Percentiles rank a stretch among this genome's conserved stretches.
Conservation (phyloP, 2,329 filamentous ascomycete species). For the Xylariaceae sp. region DNA sequence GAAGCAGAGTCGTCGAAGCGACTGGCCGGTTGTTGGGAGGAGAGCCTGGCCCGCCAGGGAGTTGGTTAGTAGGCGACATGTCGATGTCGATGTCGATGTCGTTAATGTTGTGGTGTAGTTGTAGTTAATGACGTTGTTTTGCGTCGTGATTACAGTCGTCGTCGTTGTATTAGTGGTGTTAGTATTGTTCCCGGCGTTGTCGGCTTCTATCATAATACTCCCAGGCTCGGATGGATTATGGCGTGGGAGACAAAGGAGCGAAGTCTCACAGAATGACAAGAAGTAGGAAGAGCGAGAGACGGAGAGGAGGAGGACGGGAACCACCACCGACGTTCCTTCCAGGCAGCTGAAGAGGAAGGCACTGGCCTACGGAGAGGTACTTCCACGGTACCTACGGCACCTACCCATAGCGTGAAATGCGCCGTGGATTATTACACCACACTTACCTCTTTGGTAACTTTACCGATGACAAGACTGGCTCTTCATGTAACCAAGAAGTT, state of each 20-base stretch:
- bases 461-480: too few species aligned
- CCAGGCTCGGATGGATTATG: neutral
- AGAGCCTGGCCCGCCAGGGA: constrained; percentile 25
- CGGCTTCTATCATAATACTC: neutral
- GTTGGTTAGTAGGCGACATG: constrained; percentile 17
- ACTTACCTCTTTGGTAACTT: too few species aligned
- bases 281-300: neutral
- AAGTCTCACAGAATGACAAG: neutral
- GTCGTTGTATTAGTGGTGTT: neutral
- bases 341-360: neutral
- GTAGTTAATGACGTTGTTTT: neutral
- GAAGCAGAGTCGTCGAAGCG: constrained; percentile 16
- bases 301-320: neutral
- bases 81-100: neutral
- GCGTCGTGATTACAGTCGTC: neutral
- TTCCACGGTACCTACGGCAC: neutral
- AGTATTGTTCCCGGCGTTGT: neutral
- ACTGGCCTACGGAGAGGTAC: neutral
- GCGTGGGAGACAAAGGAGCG: neutral
- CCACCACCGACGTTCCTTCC: too few species aligned
- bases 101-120: neutral
- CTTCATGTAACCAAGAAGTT: too few species aligned
- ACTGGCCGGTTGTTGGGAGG: constrained; percentile 16
- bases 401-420: neutral
- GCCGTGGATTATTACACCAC: too few species aligned